Evolutionary conservation across 768 basidiomycete genomes (phyloP).

Genomic region (Tylopilus felleus): DNA sequence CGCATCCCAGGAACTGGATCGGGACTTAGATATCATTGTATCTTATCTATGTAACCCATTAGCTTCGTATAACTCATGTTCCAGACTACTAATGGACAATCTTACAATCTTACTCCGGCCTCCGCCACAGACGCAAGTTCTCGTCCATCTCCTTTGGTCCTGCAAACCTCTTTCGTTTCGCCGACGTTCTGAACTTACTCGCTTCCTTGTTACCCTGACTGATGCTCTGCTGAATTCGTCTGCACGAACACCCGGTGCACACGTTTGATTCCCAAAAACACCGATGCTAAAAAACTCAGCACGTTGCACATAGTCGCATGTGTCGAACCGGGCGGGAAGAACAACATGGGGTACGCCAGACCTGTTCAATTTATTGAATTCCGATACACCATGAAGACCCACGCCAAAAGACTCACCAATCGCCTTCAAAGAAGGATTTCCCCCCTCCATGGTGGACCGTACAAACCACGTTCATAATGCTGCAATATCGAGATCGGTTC

Average conservation of each 20-base stretch:
- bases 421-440: conserved; percentile 1
- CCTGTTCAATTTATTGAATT: neutral
- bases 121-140: neutral
- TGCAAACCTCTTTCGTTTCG: neutral
- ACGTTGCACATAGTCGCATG: conserved; percentile 2
- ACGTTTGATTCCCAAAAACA: conserved; percentile 1
- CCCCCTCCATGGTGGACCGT: conserved; percentile 1
- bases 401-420: neutral
- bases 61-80: neutral
- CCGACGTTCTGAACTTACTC: neutral
- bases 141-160: conserved; percentile 3
- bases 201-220: conserved; percentile 5
- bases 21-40: neutral
- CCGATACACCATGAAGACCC: too few relatives aligned
- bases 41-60: neutral
- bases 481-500: conserved; percentile 11
- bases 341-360: conserved; percentile 10
- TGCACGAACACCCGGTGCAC: neutral
- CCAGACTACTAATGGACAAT: neutral
- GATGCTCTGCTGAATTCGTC: conserved; percentile 4
- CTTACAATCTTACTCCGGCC: neutral
- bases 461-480: neutral
- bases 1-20: conserved; percentile 25
- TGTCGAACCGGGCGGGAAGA: conserved; percentile 13
- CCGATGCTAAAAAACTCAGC: conserved; percentile 3